phyloP scores from a whole-genome alignment of 2,329 filamentous ascomycete genomes.

The Biscogniauxia sp. region DNA sequence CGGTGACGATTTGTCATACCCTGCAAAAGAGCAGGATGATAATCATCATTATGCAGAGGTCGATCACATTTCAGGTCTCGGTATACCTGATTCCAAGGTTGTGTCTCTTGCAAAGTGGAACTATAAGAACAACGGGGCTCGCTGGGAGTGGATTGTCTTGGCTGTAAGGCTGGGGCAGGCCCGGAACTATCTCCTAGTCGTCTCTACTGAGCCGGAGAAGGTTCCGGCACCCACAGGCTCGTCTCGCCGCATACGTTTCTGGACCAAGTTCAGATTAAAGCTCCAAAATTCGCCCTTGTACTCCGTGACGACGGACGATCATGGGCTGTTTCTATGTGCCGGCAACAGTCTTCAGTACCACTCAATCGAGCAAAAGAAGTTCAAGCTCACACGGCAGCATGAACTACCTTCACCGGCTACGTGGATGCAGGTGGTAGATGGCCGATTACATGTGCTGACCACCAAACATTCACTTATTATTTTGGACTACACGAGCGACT shows the following conservation, averaged over 20 bases:
- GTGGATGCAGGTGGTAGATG: constrained; percentile 45
- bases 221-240: constrained; percentile 22
- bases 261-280: constrained; percentile 50
- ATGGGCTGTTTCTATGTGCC: constrained; percentile 56
- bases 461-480: constrained; percentile 54
- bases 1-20: constrained; percentile 49
- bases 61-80: constrained; percentile 55
- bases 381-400: constrained; percentile 46
- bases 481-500: constrained; percentile 45
- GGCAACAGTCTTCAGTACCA: constrained; percentile 56
- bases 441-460: constrained; percentile 52
- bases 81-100: constrained; percentile 56
- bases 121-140: constrained; percentile 53
- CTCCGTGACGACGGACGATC: constrained; percentile 51
- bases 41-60: constrained; percentile 31
- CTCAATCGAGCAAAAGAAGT: constrained; percentile 53
- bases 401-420: constrained; percentile 53
- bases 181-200: constrained; percentile 53
- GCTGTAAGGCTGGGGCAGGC: constrained; percentile 40
- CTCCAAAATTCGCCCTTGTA: constrained; percentile 49
- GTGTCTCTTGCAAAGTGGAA: constrained; percentile 63
- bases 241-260: constrained; percentile 46
- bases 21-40: constrained; percentile 33
- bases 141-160: constrained; percentile 62
- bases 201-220: constrained; percentile 43